Evolutionary conservation across 1,284 basidiomycete genomes (phyloP).

Genomic region (Marasmius sp.): DNA sequence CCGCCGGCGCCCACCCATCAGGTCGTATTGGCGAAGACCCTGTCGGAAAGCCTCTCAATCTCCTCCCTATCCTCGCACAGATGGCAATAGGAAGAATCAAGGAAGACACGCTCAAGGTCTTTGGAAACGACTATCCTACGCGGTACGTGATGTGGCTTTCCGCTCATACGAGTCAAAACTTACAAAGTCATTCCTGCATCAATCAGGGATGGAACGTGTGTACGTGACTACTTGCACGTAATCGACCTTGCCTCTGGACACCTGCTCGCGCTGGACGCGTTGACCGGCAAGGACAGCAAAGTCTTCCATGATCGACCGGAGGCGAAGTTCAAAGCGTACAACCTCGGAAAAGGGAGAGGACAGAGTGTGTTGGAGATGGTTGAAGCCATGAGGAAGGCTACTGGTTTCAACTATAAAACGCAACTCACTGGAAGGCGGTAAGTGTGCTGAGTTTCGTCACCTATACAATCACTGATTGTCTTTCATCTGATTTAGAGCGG

Average conservation of each 20-base stretch:
- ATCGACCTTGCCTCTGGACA: slow-evolving; percentile 95
- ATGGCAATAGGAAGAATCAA: slow-evolving; percentile 93
- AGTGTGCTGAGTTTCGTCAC: slow-evolving; percentile 25
- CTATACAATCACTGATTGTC: neutral
- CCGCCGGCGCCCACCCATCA: slow-evolving; percentile 95
- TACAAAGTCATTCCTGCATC: slow-evolving; percentile 11
- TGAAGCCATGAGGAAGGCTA: slow-evolving; percentile 92
- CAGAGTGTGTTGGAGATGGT: slow-evolving; percentile 94
- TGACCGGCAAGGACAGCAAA: slow-evolving; percentile 59
- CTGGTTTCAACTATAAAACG: slow-evolving; percentile 86
- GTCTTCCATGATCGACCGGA: slow-evolving; percentile 54
- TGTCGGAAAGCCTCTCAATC: slow-evolving; percentile 90
- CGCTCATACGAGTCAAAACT: neutral
- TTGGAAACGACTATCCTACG: slow-evolving; percentile 98
- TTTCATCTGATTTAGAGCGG: slow-evolving; percentile 51
- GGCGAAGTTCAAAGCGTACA: slow-evolving; percentile 88
- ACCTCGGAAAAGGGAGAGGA: slow-evolving; percentile 92
- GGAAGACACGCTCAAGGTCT: slow-evolving; percentile 84
- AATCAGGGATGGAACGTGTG: slow-evolving; percentile 88
- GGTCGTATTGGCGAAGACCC: slow-evolving; percentile 97
- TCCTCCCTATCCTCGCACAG: slow-evolving; percentile 91
- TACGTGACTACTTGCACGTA: slow-evolving; percentile 97
- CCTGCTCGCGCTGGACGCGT: slow-evolving; percentile 87
- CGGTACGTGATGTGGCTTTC: slow-evolving; percentile 50
- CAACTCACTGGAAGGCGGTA: slow-evolving; percentile 89